Conservation (phyloP, 208 protist genomes). For the Leishmania arabica region DNA sequence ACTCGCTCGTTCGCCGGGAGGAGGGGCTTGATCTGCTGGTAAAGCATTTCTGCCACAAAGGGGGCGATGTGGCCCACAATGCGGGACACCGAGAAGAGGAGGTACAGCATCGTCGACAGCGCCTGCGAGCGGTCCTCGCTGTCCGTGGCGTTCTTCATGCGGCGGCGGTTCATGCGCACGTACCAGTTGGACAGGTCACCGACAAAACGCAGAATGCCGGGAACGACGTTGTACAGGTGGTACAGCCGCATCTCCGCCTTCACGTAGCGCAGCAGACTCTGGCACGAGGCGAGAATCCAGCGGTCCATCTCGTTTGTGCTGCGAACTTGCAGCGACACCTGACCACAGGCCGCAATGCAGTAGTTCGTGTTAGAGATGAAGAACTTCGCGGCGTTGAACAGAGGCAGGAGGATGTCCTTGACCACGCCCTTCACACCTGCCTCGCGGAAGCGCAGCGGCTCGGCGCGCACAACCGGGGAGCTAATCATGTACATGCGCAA, state of each 20-base stretch:
- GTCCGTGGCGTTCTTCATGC: conserved; percentile 92
- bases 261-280: conserved; percentile 96
- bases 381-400: conserved; percentile 99
- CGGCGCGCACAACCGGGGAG: conserved; percentile 98
- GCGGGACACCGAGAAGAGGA: conserved; percentile 90
- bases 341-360: conserved; percentile 55
- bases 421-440: conserved; percentile 96
- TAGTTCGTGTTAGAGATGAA: conserved; percentile 96
- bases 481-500: conserved; percentile 99
- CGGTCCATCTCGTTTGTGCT: conserved; percentile 98
- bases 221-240: conserved; percentile 99
- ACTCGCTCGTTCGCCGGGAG: conserved; percentile 85
- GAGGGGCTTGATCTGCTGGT: conserved; percentile 95
- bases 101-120: conserved; percentile 92
- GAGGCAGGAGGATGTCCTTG: conserved; percentile 98
- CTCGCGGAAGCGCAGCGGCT: conserved; percentile 96
- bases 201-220: conserved; percentile 97
- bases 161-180: conserved; percentile 97
- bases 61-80: conserved; percentile 99
- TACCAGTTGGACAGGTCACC: conserved; percentile 99
- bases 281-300: conserved; percentile 97
- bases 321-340: conserved; percentile 55
- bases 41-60: conserved; percentile 98
- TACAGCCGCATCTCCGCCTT: conserved; percentile 97
- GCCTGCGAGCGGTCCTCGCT: conserved; percentile 77